Evolutionary conservation across 2,329 filamentous ascomycete genomes (phyloP), one percentile per base, ranked within the genome.

Genomic region (Penicillium sp.): DNA sequence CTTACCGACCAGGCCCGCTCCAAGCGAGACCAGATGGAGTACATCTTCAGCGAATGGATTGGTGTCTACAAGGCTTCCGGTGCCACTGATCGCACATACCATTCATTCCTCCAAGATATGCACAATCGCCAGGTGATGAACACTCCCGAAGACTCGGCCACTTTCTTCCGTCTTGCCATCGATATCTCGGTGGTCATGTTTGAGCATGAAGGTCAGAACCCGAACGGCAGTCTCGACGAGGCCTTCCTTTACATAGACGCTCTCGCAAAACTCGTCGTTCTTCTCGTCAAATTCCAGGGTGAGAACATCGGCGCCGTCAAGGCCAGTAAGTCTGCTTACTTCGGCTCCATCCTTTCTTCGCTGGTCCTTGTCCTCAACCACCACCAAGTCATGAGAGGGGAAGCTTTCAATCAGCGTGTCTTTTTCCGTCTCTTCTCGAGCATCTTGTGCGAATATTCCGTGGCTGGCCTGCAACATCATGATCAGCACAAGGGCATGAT

Each of bases 31-130:
- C 88, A 96, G 63, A 81, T 94, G 68, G 88, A 94, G 54, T 97
- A 98, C 60, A 78, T 96, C 14, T 96, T 98, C 58, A 89, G 91
- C 29, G 93, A 98, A 69, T 98, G 93, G 93, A 79, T 91, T 18
- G 82, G 84, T 44, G 77, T 96, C 6, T 84, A 78, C 69, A 85
- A 85, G 64, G 87, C 88, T 54, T 78, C 81, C n/a, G 81, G 83
- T 51, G 80, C 84, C 3, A 82, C 84, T 3, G 84, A 88, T 47
- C 86, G 84, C 58, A 79, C 83, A 0, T 75, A 82, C 38, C 71
- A 78, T 4, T 79, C 86, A 2, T 97, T 97, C 65, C 79, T 96
- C 31, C 81, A 85, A 55, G 91, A 97, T 64, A 73, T 97, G 58
- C 84, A 91, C 55, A 76, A 82, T 41, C 79, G 79, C 50, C 79